These are phyloP conservation scores for Escallonia herrerae DNA, from an alignment of 129 eudicot genomes.

Conservation along the genomic window DNA sequence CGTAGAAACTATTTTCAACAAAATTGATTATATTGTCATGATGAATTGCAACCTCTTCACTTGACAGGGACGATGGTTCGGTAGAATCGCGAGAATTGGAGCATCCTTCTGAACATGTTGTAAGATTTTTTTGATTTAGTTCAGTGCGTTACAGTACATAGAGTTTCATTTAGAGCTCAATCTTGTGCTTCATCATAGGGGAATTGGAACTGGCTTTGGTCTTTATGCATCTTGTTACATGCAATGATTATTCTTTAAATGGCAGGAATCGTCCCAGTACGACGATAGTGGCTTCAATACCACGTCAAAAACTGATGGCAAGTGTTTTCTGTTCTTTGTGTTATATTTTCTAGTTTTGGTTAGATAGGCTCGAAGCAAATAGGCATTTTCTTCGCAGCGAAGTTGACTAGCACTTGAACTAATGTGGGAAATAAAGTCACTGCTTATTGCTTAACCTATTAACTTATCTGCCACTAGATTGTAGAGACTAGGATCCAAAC, in stretches of 20 bases:
- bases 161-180: background rate
- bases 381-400: background rate
- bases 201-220: background rate
- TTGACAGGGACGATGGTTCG: slow-evolving; percentile 36
- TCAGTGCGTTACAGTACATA: background rate
- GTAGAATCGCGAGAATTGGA: slow-evolving; percentile 6
- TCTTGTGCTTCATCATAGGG: background rate
- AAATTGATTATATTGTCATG: background rate
- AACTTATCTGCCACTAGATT: background rate
- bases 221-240: background rate
- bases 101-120: background rate
- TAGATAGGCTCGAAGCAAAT: background rate
- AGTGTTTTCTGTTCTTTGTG: slow-evolving; percentile 4
- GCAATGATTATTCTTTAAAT: background rate
- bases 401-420: background rate
- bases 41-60: background rate
- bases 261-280: slow-evolving; percentile 5
- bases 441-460: background rate
- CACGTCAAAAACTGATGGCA: slow-evolving; percentile 9
- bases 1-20: background rate
- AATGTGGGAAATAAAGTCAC: background rate
- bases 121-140: background rate
- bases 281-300: slow-evolving; percentile 4
- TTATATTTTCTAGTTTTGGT: background rate
- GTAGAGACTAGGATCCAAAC: background rate